Base-by-base conservation (phyloP, 2,329 filamentous ascomycete genomes). In the Pseudogymnoascus sp. region DNA sequence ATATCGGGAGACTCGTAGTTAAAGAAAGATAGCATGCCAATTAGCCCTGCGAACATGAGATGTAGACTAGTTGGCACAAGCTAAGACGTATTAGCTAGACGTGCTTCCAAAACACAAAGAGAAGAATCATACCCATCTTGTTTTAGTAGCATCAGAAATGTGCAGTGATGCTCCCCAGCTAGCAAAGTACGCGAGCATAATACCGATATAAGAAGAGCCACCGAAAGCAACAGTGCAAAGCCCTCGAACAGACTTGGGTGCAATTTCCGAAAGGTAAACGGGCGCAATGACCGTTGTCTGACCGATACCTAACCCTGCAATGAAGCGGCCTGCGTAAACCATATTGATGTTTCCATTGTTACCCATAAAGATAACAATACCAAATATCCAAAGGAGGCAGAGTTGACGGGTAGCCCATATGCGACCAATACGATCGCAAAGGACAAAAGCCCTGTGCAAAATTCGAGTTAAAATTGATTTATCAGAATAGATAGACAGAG, bases 1-100 rank as follows among this genome's bases (percentile, higher is more conserved):
- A 75, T 81, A 91, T 9, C 88, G 84, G 0, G 88, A 0, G 87
- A 90, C 72, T 91, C 88, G 62, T 79, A 80, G 65, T 88, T 82
- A 67, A 88, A 81, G 71, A 89, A 87, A 9, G 84, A 89, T 13
- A 92, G 79, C 61, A 84, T 68, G 69, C 90, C 82, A 71, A 92
- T 91, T 64, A 92, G 75, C 4, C 82, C 83, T 2, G 89, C 86
- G 69, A 92, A 91, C 70, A 91, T 91, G 72, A 93, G 79, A 71
- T 93, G 89, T 63, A 92, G 77, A 67, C 84, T 86, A 41, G 88
- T 91, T 0, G 90, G 89, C 0, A 91, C 82, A 44, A 88, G 80
- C 82, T 82, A 80, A 62, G 71, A 69, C 17, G 77, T 76, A 63
- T 73, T 58, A 12, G 68, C 29, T 69, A 36, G 13, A 13, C 12